Evolutionary conservation across 176 grass and related monocot genomes (phyloP), one percentile per base, ranked within the genome.

Genomic region (Tuctoria greenei): DNA sequence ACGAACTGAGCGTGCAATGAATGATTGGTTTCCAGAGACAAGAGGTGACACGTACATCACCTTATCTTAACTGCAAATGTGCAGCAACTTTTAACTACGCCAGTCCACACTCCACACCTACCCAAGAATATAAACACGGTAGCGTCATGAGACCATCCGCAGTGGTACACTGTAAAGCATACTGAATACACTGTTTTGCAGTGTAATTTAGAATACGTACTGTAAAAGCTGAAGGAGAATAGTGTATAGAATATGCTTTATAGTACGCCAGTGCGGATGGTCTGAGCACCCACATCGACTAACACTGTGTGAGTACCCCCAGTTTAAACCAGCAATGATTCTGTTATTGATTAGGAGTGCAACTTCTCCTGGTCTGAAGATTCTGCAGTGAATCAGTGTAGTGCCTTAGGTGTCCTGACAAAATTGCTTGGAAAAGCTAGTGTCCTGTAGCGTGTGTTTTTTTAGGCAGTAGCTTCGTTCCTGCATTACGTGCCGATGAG

Each of bases 31-130:
- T n/a, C n/a, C n/a, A n/a, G n/a, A n/a, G 34, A 47, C 43, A 52
- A 52, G 68, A 74, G 10, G 17, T 71, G 70, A 39, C 78, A 34
- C 4, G 38, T 63, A 57, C 65, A 25, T 79, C 80, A 65, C 40
- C 73, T 72, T 77, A 72, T 77, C 73, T 77, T 86, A 78, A 76
- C 84, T 37, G 10, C 54, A 45, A 70, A 27, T 63, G 41, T 58
- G 25, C 26, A 21, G 5, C 21, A 42, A 54, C n/a, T 67, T 64
- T 86, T 64, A 28, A 47, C 36, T 76, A 10, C 31, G 64, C 16
- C 16, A 17, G 14, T 10, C 71, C 24, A n/a, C 21, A 61, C 63
- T 10, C 71, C 24, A n/a, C 21, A 61, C 63, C 28, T 37, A 60
- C 26, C 23, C 73, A 36, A 67, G 61, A 41, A 78, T 21, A 31